Base-by-base conservation (phyloP, 2,329 filamentous ascomycete genomes). In the Pseudogymnoascus sp. region DNA sequence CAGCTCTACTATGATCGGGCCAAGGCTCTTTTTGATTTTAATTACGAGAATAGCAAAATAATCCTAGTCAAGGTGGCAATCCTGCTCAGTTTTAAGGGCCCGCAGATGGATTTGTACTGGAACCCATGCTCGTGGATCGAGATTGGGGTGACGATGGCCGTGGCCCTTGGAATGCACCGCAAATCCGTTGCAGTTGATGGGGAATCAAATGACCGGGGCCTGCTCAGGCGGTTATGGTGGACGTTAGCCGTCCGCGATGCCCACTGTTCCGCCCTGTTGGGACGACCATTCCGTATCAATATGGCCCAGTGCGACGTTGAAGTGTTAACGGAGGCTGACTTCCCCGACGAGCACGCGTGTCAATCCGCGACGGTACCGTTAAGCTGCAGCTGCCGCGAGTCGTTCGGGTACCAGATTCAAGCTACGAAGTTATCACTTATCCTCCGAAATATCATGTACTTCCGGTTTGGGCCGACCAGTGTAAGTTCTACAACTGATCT, bases 201-300 rank as follows among this genome's bases (percentile, higher is more conserved):
- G 62, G 38, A 64, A 18, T 33, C 35, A 10, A 67, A 65, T 59
- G 67, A 68, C 37, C 61, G 60, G 25, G 62, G 66, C 31, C 47
- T 68, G 23, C 60, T 69, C 40, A 66, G 65, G 44, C 63, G 67
- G 23, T 56, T 69, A 11, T 69, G 67, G 67, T 69, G 67, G 67
- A 67, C 61, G n/a, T 60, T 69, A n/a, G 63, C 64, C 25, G 23
- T 69, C 4, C 64, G 67, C 31, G 67, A 69, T 53, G 65, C 67
- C 11, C 64, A 63, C 31, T 67, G 63, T 33, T 59, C 66, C 35
- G 62, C 67, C 2, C 59, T 69, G 10, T 38, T 69, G 14, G 67
- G 67, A 6, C 65, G 67, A 8, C 64, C 67, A 1, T 69, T 68
- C 50, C 64, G 67, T 4, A 67, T 69, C 44, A 67, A 69, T 23